These are phyloP conservation scores for Dactylella cylindrospora DNA, from an alignment of 2,329 filamentous ascomycete genomes.

Conservation along the genomic window DNA sequence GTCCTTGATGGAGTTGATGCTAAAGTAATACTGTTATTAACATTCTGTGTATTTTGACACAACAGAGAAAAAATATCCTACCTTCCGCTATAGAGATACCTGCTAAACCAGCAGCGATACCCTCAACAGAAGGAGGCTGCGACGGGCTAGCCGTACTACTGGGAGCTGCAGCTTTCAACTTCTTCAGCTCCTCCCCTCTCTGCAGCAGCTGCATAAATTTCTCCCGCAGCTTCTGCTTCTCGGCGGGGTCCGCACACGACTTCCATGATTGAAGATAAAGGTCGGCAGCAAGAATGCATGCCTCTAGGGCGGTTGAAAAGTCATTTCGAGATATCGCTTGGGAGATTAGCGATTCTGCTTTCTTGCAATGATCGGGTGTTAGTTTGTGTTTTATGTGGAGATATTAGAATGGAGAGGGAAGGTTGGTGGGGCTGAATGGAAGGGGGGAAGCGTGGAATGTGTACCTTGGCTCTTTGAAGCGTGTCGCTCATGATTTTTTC, in stretches of 20 bases:
- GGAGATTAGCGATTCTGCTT: slow-evolving; percentile 43
- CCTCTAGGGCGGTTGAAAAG: slow-evolving; percentile 21
- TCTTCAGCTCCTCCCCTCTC: slow-evolving; percentile 31
- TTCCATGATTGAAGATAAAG: slow-evolving; percentile 35
- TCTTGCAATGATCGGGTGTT: slow-evolving; percentile 20
- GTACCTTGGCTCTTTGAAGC: slow-evolving; percentile 21
- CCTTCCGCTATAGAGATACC: slow-evolving; percentile 3
- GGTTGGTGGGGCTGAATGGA: neutral
- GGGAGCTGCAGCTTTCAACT: slow-evolving; percentile 1
- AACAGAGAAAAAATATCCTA: neutral
- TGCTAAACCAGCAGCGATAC: slow-evolving; percentile 15
- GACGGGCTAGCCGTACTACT: neutral
- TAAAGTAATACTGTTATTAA: too few species aligned
- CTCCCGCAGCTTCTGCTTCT: slow-evolving; percentile 35
- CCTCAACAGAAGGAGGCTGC: neutral
- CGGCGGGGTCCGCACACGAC: slow-evolving; percentile 19
- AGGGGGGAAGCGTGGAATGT: neutral
- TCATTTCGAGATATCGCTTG: slow-evolving; percentile 40
- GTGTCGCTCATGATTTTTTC: neutral
- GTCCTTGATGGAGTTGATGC: too few species aligned
- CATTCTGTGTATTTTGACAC: neutral
- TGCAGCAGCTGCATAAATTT: slow-evolving; percentile 30
- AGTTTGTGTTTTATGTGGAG: slow-evolving; percentile 8
- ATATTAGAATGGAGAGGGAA: neutral
- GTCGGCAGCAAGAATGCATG: slow-evolving; percentile 35